Evolutionary conservation across 2,329 filamentous ascomycete species (phyloP).

Genomic region (Cryoendolithus antarcticus): DNA sequence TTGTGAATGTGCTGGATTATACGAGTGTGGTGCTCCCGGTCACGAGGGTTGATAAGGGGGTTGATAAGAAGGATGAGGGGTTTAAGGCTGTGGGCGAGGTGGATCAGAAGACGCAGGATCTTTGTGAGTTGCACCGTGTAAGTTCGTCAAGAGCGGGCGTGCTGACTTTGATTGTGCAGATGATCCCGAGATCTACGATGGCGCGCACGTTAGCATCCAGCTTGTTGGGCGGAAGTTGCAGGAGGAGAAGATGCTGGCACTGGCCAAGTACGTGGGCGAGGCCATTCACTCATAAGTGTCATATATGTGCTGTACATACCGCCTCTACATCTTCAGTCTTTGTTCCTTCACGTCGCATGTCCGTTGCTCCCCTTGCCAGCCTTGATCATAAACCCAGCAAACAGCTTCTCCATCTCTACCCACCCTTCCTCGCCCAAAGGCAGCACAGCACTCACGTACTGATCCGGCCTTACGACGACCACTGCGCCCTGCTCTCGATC

Average conservation of each 20-base stretch:
- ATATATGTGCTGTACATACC: too few species aligned
- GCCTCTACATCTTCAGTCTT: too few species aligned
- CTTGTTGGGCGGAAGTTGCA: slow-evolving; percentile 23
- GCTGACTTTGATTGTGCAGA: slow-evolving; percentile 14
- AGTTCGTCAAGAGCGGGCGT: too few species aligned
- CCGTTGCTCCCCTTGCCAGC: background rate
- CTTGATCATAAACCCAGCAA: slow-evolving; percentile 17
- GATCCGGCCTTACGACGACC: slow-evolving; percentile 53
- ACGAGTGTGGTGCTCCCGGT: slow-evolving; percentile 43
- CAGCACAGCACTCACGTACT: slow-evolving; percentile 41
- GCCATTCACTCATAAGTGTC: slow-evolving; percentile 5
- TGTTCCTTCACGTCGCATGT: too few species aligned
- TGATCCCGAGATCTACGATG: slow-evolving; percentile 26
- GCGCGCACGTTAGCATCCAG: slow-evolving; percentile 25
- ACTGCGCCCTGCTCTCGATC: slow-evolving; percentile 42
- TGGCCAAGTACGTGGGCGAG: slow-evolving; percentile 22
- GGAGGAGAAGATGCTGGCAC: slow-evolving; percentile 27
- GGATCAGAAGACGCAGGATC: slow-evolving; percentile 28
- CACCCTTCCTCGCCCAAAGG: slow-evolving; percentile 14
- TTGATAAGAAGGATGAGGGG: slow-evolving; percentile 32
- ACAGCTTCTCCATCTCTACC: slow-evolving; percentile 16
- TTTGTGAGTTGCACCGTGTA: slow-evolving; percentile 24
- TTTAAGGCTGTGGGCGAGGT: slow-evolving; percentile 26
- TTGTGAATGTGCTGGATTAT: slow-evolving; percentile 46
- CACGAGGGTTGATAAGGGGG: slow-evolving; percentile 37